phyloP scores from a whole-genome alignment of 768 basidiomycete species.

The Mycena belliarum region DNA sequence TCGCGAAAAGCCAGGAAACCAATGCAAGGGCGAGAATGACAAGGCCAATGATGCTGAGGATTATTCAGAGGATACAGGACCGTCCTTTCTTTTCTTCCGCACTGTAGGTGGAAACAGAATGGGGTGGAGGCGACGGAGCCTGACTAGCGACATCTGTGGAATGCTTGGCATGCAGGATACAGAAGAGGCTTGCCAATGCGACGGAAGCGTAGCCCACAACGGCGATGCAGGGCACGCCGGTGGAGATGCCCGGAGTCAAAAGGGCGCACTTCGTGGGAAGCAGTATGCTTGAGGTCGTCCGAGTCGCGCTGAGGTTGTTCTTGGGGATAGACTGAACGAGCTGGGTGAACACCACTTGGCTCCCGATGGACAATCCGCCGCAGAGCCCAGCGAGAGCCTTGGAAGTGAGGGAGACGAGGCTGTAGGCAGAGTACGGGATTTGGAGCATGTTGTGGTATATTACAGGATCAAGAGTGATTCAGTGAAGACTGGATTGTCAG shows the following conservation, averaged over 20 bases:
- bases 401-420: neutral
- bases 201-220: neutral
- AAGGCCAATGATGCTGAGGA: too few relatives aligned
- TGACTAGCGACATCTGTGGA: neutral
- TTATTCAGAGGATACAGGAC: too few relatives aligned
- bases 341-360: neutral
- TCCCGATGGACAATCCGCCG: too few relatives aligned
- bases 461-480: neutral
- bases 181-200: neutral
- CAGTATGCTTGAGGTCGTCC: neutral
- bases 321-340: neutral
- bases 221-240: neutral
- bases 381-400: neutral
- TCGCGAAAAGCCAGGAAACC: too few relatives aligned
- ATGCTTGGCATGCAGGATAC: neutral
- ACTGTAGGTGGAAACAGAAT: neutral
- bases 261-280: neutral
- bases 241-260: neutral
- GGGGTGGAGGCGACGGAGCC: neutral
- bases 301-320: neutral
- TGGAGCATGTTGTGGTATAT: conserved; percentile 9
- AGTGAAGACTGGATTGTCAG: neutral
- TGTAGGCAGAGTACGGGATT: neutral
- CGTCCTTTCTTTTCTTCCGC: neutral
- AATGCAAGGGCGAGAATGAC: too few relatives aligned